Conservation (phyloP, 352 stramenopile species). For the Phytophthora brassicae region DNA sequence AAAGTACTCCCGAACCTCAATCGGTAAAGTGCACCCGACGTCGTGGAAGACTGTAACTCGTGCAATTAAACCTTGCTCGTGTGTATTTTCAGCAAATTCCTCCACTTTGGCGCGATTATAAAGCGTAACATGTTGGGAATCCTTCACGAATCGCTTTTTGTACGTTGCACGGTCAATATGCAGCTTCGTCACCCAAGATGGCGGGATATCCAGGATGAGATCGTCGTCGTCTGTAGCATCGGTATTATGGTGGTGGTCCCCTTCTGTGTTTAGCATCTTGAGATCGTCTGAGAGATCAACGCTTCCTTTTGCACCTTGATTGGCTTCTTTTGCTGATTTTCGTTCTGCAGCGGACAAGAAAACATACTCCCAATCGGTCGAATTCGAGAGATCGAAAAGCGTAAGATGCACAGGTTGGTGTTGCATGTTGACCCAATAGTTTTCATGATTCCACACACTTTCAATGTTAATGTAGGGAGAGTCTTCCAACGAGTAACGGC, state of each 20-base stretch:
- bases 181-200: conserved; percentile 84
- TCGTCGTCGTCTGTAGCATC: conserved; percentile 56
- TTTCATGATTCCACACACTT: conserved; percentile 93
- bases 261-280: conserved; percentile 51
- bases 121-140: conserved; percentile 86
- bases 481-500: conserved; percentile 73
- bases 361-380: conserved; percentile 91
- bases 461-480: conserved; percentile 89
- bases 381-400: conserved; percentile 82
- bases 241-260: conserved; percentile 58
- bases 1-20: conserved; percentile 93
- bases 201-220: conserved; percentile 81
- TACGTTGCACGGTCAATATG: conserved; percentile 71
- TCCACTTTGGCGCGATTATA: conserved; percentile 91
- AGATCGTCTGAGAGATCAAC: conserved; percentile 62
- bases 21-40: conserved; percentile 64
- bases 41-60: conserved; percentile 89
- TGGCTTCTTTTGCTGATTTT: conserved; percentile 46
- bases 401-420: conserved; percentile 62
- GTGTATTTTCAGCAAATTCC: conserved; percentile 89
- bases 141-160: conserved; percentile 85
- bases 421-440: conserved; percentile 97
- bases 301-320: conserved; percentile 49
- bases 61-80: conserved; percentile 88
- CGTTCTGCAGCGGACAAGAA: conserved; percentile 83